Evolutionary conservation across 352 stramenopile genomes (phyloP).

Genomic region (Plasmopara halstedii): DNA sequence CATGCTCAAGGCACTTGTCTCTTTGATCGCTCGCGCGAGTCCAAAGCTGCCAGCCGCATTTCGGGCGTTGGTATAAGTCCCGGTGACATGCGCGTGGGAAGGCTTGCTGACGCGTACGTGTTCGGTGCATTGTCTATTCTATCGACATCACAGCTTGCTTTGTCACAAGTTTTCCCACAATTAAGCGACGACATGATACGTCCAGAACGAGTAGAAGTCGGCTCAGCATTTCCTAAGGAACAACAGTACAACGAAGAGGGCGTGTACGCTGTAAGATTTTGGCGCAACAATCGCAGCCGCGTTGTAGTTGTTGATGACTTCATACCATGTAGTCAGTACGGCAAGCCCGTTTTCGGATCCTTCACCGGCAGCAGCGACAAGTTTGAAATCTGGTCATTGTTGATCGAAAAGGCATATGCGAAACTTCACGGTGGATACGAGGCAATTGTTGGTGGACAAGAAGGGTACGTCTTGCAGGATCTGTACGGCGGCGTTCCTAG

Average conservation of each 20-base stretch:
- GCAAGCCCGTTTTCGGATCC: constrained; percentile 77
- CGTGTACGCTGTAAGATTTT: constrained; percentile 83
- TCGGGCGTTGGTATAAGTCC: constrained; percentile 67
- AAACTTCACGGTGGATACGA: constrained; percentile 91
- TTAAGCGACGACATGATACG: constrained; percentile 52
- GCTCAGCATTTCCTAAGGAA: constrained; percentile 42
- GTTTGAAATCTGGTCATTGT: constrained; percentile 90
- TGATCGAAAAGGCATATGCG: constrained; percentile 94
- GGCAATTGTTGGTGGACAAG: constrained; percentile 81
- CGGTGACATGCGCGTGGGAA: constrained; percentile 52
- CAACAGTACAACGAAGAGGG: constrained; percentile 86
- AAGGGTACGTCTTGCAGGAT: constrained; percentile 68
- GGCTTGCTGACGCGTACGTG: constrained; percentile 69
- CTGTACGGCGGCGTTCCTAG: constrained; percentile 63
- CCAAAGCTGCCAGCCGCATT: constrained; percentile 27
- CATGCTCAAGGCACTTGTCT: constrained; percentile 70
- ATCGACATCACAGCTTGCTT: constrained; percentile 60
- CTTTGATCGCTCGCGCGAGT: constrained; percentile 67
- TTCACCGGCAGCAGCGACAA: constrained; percentile 76
- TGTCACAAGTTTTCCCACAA: constrained; percentile 70
- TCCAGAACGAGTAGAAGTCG: constrained; percentile 54
- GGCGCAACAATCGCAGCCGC: constrained; percentile 73
- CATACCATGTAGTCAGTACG: constrained; percentile 76
- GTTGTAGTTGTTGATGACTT: constrained; percentile 81
- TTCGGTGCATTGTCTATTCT: constrained; percentile 79